A percentile compares a stretch with the other conserved stretches of the same genome.
phyloP scores from a whole-genome alignment of 2,329 filamentous ascomycete species.

The Curvularia hawaiiensis region DNA sequence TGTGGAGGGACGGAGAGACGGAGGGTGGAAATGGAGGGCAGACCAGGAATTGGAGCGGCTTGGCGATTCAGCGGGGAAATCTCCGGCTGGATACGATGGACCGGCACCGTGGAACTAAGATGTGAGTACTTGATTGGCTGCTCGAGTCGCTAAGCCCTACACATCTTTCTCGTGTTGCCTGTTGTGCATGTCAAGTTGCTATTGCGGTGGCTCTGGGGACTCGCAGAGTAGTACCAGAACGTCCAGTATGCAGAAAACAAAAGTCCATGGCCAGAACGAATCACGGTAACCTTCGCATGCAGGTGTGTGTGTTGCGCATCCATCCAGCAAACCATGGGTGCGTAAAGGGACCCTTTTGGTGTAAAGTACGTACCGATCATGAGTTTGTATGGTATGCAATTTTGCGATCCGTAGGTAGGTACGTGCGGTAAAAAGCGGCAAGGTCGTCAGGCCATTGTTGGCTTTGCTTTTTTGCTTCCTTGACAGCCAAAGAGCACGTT shows the following conservation, averaged over 20 bases:
- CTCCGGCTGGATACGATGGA: background rate
- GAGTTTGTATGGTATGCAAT: background rate
- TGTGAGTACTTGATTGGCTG: background rate
- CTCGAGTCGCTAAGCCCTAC: background rate
- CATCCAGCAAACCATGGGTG: background rate
- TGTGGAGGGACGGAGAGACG: background rate
- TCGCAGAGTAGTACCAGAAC: background rate
- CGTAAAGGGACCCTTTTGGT: background rate
- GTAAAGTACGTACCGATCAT: background rate
- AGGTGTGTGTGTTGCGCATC: constrained; percentile 2
- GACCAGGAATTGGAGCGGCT: background rate
- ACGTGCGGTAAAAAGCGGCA: background rate
- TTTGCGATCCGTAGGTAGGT: background rate
- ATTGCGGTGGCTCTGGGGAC: background rate
- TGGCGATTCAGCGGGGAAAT: constrained; percentile 5
- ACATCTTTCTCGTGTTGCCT: background rate
- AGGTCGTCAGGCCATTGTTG: background rate
- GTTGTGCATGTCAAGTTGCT: background rate
- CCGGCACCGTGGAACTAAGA: background rate
- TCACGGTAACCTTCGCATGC: background rate
- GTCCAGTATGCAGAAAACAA: background rate
- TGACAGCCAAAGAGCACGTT: background rate
- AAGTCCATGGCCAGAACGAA: background rate
- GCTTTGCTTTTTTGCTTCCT: background rate
- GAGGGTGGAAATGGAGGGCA: background rate